A percentile compares a stretch with the other conserved stretches of the same genome.
Conservation (phyloP, 2,329 filamentous ascomycete genomes). For the Pyricularia sp. region DNA sequence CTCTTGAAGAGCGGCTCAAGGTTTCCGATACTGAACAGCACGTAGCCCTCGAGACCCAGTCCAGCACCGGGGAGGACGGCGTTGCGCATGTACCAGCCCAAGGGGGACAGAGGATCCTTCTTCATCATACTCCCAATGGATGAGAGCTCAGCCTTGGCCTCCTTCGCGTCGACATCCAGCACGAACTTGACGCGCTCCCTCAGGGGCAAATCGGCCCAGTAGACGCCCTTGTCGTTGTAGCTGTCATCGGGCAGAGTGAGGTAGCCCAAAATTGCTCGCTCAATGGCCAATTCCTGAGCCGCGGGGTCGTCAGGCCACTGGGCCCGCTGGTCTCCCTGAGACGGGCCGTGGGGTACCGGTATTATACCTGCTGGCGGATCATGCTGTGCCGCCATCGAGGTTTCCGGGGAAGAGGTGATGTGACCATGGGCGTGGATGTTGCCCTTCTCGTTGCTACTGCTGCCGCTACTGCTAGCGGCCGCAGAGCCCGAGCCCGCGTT, state of each 20-base stretch:
- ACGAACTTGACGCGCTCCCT: constrained; percentile 67
- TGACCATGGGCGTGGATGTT: constrained; percentile 3
- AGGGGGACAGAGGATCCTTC: constrained; percentile 70
- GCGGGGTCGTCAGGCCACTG: constrained; percentile 9
- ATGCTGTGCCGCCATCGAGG: background rate
- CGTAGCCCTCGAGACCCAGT: constrained; percentile 87
- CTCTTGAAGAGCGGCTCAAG: constrained; percentile 71
- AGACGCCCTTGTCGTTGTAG: constrained; percentile 72
- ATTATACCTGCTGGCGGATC: constrained; percentile 31
- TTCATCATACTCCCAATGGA: constrained; percentile 73
- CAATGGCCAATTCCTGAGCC: constrained; percentile 30
- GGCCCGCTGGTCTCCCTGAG: constrained; percentile 33
- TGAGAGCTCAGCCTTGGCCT: constrained; percentile 57
- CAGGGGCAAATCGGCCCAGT: constrained; percentile 85
- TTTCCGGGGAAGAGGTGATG: background rate
- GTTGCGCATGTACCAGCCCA: constrained; percentile 83
- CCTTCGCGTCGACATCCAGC: constrained; percentile 58
- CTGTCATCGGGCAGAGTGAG: constrained; percentile 83
- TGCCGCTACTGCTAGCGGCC: background rate
- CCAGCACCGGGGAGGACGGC: constrained; percentile 89
- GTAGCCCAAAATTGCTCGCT: constrained; percentile 60
- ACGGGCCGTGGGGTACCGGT: constrained; percentile 42
- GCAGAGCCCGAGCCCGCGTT: background rate
- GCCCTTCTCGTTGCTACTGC: background rate
- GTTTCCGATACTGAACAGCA: constrained; percentile 95